Base-by-base conservation (phyloP, 495 filamentous ascomycete species). In the Penicillium psychrofluorescens region DNA sequence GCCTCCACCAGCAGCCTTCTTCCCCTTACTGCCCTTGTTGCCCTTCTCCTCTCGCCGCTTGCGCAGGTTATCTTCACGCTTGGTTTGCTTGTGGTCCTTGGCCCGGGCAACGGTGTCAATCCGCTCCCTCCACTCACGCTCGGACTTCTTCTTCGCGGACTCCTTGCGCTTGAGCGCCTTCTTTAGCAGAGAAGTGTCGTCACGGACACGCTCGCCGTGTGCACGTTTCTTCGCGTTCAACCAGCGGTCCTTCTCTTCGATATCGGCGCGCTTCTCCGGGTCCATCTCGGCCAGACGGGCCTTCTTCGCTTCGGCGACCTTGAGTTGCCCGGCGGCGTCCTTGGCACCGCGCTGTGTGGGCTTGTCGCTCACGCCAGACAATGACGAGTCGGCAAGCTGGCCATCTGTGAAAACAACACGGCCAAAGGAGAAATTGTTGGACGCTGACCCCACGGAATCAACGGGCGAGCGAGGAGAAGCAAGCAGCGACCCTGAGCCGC, bases 161-260 rank as follows among this genome's bases (percentile, higher is more conserved):
- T 95, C 88, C 66, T 94, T 90, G 48, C 91, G 81, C 76, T 96
- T 96, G 45, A 96, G 68, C 2, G 90, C 88, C 74, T 95, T 95
- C 77, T 94, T 94, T 10, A 98, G 76, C 30, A 97, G 61, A n/a
- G 75, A 79, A 41, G 85, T 85, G 59, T 95, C 86, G 48, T 97
- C 89, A 45, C 80, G 75, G n/a, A 95, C 81, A 53, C 89, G 88
- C 59, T 95, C 90, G 27, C 92, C 88, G 50, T 91, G 85, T 4
- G 86, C 88, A 22, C 86, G 83, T 62, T 90, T 87, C 64, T 88
- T 80, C 7, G 91, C 92, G 40, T 90, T 91, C 45, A 94, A 72
- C 92, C 92, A 98, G 39, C 80, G 63, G 56, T 98, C 91, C 68
- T 96, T 96, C 66, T 96, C 89, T 47, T 86, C 79, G 14, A 97